A percentile compares a stretch with the other conserved stretches of the same genome.
These are phyloP conservation scores for Ophiocordyceps polyrhachis-furcata DNA, from an alignment of 2,329 filamentous ascomycete species.

Conservation along the genomic window DNA sequence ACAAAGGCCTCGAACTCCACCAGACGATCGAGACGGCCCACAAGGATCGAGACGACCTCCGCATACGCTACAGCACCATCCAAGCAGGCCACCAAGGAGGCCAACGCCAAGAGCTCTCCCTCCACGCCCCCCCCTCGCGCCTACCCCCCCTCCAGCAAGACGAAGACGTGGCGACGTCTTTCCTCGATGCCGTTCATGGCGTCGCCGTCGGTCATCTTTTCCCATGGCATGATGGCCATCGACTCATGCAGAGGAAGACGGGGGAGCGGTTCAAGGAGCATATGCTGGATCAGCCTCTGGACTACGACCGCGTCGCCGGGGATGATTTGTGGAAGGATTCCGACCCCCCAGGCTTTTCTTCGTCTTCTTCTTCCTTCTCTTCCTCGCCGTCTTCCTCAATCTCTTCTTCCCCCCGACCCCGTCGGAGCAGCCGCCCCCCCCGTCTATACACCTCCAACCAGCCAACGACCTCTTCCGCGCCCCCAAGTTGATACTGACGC, in stretches of 20 bases:
- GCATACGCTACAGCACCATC: constrained; percentile 30
- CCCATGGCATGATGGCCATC: constrained; percentile 16
- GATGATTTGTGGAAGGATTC: background rate
- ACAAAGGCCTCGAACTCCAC: constrained; percentile 33
- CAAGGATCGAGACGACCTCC: constrained; percentile 21
- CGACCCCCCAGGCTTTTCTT: background rate
- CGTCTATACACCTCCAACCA: background rate
- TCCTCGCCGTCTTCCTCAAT: background rate
- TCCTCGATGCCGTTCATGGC: constrained; percentile 11
- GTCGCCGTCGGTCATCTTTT: constrained; percentile 14
- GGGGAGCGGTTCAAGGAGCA: constrained; percentile 11
- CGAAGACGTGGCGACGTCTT: constrained; percentile 2
- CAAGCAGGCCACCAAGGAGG: constrained; percentile 32
- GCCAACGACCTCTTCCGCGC: background rate
- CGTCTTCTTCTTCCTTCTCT: background rate
- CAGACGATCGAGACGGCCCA: constrained; percentile 20
- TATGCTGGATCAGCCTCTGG: constrained; percentile 8
- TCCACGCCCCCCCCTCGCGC: constrained; percentile 9
- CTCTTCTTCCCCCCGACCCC: background rate
- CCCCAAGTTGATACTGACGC: no score
- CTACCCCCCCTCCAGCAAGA: no score
- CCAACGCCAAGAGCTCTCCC: constrained; percentile 28
- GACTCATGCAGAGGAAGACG: constrained; percentile 9
- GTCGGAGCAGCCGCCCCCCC: no score
- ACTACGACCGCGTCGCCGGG: constrained; percentile 3